Evolutionary conservation across 176 grass and related monocot species (phyloP).

Genomic region (Carex cristatella): DNA sequence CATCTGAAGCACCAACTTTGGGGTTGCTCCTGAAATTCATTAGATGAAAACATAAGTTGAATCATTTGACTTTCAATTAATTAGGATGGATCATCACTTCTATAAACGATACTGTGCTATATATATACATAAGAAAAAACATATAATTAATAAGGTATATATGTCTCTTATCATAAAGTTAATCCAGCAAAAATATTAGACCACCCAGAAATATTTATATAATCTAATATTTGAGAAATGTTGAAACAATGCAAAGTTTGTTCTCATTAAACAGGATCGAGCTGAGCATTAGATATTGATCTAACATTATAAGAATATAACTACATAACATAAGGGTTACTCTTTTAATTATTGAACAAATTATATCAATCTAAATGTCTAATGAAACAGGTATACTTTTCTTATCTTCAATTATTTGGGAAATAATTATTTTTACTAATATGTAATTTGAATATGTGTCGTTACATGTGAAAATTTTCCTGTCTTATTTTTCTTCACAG

Average conservation of each 20-base stretch:
- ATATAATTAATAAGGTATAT: background rate
- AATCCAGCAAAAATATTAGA: background rate
- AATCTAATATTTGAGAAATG: background rate
- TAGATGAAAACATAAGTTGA: background rate
- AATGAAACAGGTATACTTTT: background rate
- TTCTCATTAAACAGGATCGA: background rate
- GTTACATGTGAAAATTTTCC: background rate
- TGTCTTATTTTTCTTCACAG: background rate
- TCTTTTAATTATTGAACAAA: background rate
- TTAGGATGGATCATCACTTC: background rate
- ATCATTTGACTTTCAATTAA: background rate
- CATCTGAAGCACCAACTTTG: slow-evolving; percentile 97
- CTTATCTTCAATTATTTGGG: background rate
- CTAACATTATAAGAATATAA: background rate
- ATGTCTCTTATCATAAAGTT: no score
- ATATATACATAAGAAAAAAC: background rate
- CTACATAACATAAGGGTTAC: background rate
- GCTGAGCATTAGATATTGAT: background rate
- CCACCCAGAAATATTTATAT: background rate
- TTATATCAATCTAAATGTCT: background rate
- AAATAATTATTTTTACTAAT: slow-evolving; percentile 1
- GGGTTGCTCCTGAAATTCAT: slow-evolving; percentile 63
- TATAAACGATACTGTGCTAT: background rate
- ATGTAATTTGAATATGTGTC: background rate
- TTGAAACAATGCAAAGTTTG: background rate